These are phyloP conservation scores for Alisma plantagoaquatica DNA, from an alignment of 106 monocot genomes.

Conservation along the genomic window DNA sequence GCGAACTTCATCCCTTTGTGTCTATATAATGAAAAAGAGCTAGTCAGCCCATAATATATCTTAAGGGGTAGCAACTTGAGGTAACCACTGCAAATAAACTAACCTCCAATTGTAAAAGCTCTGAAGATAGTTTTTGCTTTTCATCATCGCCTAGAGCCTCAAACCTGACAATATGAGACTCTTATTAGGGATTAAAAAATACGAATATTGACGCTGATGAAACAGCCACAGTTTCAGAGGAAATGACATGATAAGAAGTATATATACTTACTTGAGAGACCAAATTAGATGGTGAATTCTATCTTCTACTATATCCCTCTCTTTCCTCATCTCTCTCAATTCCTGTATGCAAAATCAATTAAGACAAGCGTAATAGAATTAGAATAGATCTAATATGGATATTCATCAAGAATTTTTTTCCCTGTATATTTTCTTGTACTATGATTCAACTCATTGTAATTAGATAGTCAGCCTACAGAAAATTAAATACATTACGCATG, in stretches of 20 bases:
- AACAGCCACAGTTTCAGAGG: too few species aligned
- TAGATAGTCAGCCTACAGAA: too few species aligned
- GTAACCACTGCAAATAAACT: too few species aligned
- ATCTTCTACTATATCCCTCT: conserved; percentile 66
- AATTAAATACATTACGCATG: too few species aligned
- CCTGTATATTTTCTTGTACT: too few species aligned
- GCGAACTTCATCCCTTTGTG: conserved; percentile 54
- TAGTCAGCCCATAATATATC: neutral
- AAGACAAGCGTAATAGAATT: too few species aligned
- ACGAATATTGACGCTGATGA: neutral
- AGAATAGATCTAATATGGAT: too few species aligned
- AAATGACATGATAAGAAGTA: neutral
- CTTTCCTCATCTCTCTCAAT: conserved; percentile 51
- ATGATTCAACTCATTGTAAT: too few species aligned
- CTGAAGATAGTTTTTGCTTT: conserved; percentile 32
- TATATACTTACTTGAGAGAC: conserved; percentile 63
- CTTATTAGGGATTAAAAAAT: neutral
- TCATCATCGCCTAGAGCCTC: conserved; percentile 22
- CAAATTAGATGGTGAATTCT: conserved; percentile 78
- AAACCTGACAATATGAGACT: conserved; percentile 30
- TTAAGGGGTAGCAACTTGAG: too few species aligned
- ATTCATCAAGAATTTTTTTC: too few species aligned
- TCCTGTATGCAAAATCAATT: conserved; percentile 31
- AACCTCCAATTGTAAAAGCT: conserved; percentile 45
- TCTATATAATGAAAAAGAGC: conserved; percentile 22